Evolutionary conservation across 2,329 filamentous ascomycete genomes (phyloP), one percentile per base, ranked within the genome.

Genomic region (Tetracladium maxilliforme): DNA sequence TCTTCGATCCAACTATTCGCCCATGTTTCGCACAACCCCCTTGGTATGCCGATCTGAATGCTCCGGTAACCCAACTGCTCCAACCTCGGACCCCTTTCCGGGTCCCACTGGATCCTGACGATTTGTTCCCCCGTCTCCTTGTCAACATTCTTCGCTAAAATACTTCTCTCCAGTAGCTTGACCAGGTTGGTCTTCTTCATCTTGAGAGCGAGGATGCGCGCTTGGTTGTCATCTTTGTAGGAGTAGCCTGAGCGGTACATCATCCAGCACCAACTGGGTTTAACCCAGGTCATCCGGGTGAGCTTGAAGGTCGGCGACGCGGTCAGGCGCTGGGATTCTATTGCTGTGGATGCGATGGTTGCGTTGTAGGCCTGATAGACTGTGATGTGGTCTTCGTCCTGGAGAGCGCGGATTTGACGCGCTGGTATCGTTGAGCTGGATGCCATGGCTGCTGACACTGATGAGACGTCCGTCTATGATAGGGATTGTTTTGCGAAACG

Each of bases 211-310:
- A 76, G 52, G 14, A 74, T 64, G 23, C 56, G 58, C 17, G 56
- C 51, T 42, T 75, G 69, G 4, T 56, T 43, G 0, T 41, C 16
- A 31, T 69, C 64, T 36, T 74, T 74, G 42, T 52, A 57, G 1
- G 61, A 63, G 47, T 71, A 75, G 10, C 67, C 69, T 12, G 56
- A 54, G 23, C 70, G 65, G 40, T 75, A 73, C 45, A 71, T 61
- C 59, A 72, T 69, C 70, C 70, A 75, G 23, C 53, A 49, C 58
- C 67, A 75, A 30, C 58, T 64, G 0, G 68, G 68, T 38, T 74
- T 74, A 34, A 74, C 61, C 70, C 70, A 74, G 4, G 69, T 74
- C 67, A 71, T 73, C 25, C 69, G 58, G 2, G 44, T 44, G n/a
- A 49, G 48, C 10, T 45, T 51, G 46, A 72, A 74, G 6, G 53